Base-by-base conservation (phyloP, 1,284 basidiomycete genomes). In the Leucoagaricus sp. region DNA sequence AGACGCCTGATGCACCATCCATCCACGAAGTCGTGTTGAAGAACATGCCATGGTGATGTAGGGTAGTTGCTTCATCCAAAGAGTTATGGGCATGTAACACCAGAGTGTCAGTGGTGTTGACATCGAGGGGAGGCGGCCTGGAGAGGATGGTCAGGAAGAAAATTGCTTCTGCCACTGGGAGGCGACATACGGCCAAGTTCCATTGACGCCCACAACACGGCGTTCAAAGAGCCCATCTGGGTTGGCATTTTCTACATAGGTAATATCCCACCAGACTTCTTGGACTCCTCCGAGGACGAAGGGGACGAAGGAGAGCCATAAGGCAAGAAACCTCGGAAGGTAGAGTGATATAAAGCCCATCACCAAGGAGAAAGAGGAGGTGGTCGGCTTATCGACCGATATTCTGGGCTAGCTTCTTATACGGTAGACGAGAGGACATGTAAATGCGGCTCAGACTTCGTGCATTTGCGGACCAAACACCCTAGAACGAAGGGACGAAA, bases 41-140 rank as follows among this genome's bases (percentile, higher is more conserved):
- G 75, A 86, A 94, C 89, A 96, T 93, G 62, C 95, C 95, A 75
- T 98, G 93, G 64, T 93, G 87, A 69, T 96, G 93, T 19, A 94
- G 74, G 3, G 87, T 81, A 0, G 84, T 78, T 1, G 83, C 75
- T 25, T 75, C 67, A 47, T 87, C 83, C 49, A 96, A 73, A 1
- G 81, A 83, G 72, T 95, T 96, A 52, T 75, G 75, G 4, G 86
- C 83, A 69, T 97, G 94, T 0, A 97, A 77, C 25, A 88, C 62
- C 33, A 96, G 77, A 0, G 80, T 82, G 70, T 97, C 93, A 21
- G 81, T 83, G 13, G 83, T 81, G 61, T 79, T 80, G n/a, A 93
- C 81, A 49, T 86, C 81, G 59, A 95, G 74, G 0, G 92, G 85
- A 4, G 94, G 94, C 1, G 91, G 93, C 29, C 91, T 92, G 65